These are phyloP conservation scores for Cocos nucifera DNA, from an alignment of 176 grass and related monocot genomes.

Conservation along the genomic window DNA sequence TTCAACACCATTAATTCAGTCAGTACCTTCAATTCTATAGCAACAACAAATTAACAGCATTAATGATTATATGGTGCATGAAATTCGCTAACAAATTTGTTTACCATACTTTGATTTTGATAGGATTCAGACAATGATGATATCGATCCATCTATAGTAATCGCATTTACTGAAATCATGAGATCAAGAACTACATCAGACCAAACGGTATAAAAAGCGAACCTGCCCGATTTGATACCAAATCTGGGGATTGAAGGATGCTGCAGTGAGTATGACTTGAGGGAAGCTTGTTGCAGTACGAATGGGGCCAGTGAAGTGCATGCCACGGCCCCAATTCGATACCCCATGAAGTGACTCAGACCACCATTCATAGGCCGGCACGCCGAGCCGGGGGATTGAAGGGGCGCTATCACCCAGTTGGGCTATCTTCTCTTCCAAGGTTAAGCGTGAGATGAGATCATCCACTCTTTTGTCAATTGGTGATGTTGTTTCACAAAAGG, in stretches of 20 bases:
- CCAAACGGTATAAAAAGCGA: not conserved
- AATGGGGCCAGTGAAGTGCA: slow-evolving; percentile 20
- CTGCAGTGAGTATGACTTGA: slow-evolving; percentile 56
- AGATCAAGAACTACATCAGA: too few species aligned
- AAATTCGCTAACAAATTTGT: too few species aligned
- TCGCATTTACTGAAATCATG: too few species aligned
- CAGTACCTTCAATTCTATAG: too few species aligned
- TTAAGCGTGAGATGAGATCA: slow-evolving; percentile 50
- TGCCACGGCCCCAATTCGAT: slow-evolving; percentile 41
- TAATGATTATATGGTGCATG: too few species aligned
- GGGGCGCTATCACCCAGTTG: slow-evolving; percentile 39
- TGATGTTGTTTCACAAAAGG: slow-evolving; percentile 36
- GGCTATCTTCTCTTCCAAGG: slow-evolving; percentile 41
- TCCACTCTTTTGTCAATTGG: slow-evolving; percentile 23
- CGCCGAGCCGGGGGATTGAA: slow-evolving; percentile 32
- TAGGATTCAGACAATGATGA: too few species aligned
- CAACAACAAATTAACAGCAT: too few species aligned
- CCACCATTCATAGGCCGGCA: slow-evolving; percentile 78
- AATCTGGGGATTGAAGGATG: slow-evolving; percentile 55
- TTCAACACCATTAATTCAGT: too few species aligned
- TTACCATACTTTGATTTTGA: too few species aligned
- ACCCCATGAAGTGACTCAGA: slow-evolving; percentile 67
- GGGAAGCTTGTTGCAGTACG: slow-evolving; percentile 65
- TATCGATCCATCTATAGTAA: too few species aligned
- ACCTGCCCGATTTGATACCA: slow-evolving; percentile 75